A percentile compares a stretch with the other conserved stretches of the same genome.
These are phyloP conservation scores for Talaromyces adpressus DNA, from an alignment of 495 filamentous ascomycete species.

Conservation along the genomic window DNA sequence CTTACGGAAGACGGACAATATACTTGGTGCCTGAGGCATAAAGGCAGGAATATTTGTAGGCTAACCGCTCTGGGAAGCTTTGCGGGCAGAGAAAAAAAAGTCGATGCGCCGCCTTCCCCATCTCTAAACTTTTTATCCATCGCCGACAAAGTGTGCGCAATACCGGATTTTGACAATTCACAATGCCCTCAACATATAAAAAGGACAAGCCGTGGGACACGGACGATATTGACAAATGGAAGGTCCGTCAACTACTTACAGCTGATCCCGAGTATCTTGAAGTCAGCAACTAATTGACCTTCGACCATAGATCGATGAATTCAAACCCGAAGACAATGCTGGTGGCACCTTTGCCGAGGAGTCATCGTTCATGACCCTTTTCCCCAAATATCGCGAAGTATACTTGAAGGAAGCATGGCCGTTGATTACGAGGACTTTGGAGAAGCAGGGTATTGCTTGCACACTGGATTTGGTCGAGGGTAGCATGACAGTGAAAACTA, in stretches of 20 bases:
- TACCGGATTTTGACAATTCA: slow-evolving; percentile 11
- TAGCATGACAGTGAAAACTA: slow-evolving; percentile 93
- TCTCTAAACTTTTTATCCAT: slow-evolving; percentile 5
- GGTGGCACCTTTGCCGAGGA: slow-evolving; percentile 88
- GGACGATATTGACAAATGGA: slow-evolving; percentile 97
- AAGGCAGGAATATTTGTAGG: neutral
- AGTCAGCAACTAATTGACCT: neutral
- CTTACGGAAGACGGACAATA: neutral
- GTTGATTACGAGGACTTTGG: slow-evolving; percentile 65
- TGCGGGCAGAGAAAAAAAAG: slow-evolving; percentile 3
- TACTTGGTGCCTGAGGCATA: neutral
- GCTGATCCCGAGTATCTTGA: neutral
- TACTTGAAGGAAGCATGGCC: slow-evolving; percentile 94
- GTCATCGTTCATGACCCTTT: slow-evolving; percentile 83
- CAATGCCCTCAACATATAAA: slow-evolving; percentile 91
- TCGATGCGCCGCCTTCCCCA: neutral
- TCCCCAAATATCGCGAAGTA: slow-evolving; percentile 95
- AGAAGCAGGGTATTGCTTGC: slow-evolving; percentile 77
- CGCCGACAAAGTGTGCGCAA: neutral
- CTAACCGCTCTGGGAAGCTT: neutral
- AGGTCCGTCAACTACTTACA: slow-evolving; percentile 37
- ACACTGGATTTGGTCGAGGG: slow-evolving; percentile 92
- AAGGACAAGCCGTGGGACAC: slow-evolving; percentile 97
- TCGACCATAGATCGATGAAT: slow-evolving; percentile 59
- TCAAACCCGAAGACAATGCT: slow-evolving; percentile 77